Evolutionary conservation across 148 eudicot species (phyloP), one percentile per base, ranked within the genome.

Genomic region (Nepenthes mirabilis): DNA sequence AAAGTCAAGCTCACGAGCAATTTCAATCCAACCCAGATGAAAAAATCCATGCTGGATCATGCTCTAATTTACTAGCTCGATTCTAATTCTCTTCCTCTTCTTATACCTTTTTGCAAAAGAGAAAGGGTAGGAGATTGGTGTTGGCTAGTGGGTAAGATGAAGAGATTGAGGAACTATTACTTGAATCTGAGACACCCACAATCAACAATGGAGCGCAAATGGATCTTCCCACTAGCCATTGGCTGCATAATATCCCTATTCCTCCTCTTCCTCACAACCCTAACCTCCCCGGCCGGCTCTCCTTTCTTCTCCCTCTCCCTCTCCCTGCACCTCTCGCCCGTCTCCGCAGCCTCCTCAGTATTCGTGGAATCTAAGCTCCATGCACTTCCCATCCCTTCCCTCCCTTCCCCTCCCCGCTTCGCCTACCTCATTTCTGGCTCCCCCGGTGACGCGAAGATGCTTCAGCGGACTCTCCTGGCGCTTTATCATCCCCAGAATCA

Each of bases 341-440:
- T 57, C 14, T 45, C 74, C 33, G 34, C 75, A 36, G 50, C 82
- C 10, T 23, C 86, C 45, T 70, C 90, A 36, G 67, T 74, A 1
- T 90, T 80, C 43, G 85, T 90, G 6, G 97, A 90, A 62, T 79
- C 90, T 0, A 82, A 75, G 76, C 95, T 90, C 62, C 80, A 14
- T 8, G 83, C 95, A 0, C 6, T 86, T 1, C 74, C 86, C 8
- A 7, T 73, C 43, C 64, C 84, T 14, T 8, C 66, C n/a, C 47
- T 63, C 9, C 82, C 88, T 1, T 87, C 89, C 0, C 87, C 80
- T 1, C 97, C 97, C 0, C 88, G 91, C 1, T 62, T 90, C 23
- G 97, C 95, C 32, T 91, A 91, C 73, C 78, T 91, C 45, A 65
- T 91, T 4, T 91, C 97, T 37, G 97, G 91, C n/a, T 84, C 97